Evolutionary conservation across 805 yeast species (phyloP).

Genomic region (Wickerhamiella dianesei): DNA sequence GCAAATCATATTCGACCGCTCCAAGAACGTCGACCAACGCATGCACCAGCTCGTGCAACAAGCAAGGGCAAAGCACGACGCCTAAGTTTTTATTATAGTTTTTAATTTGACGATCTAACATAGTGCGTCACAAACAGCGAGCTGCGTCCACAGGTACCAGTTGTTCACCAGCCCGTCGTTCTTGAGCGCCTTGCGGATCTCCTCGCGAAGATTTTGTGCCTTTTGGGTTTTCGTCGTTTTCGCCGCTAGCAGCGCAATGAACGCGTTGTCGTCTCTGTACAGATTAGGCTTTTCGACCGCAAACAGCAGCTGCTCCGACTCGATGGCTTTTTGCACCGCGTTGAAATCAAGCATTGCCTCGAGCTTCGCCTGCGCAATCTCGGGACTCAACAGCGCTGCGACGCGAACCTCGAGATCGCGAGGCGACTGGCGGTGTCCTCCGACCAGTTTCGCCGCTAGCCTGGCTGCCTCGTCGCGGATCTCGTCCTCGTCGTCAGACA

Average conservation of each 20-base stretch:
- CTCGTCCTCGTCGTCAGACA: slow-evolving; percentile 53
- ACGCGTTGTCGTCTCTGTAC: slow-evolving; percentile 39
- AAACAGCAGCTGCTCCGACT: slow-evolving; percentile 35
- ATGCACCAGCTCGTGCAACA: slow-evolving; percentile 38
- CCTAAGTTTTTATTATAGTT: background rate
- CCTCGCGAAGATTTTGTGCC: background rate
- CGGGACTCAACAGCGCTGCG: slow-evolving; percentile 6
- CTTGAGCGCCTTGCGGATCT: background rate
- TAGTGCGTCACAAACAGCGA: background rate
- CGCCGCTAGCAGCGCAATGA: slow-evolving; percentile 7
- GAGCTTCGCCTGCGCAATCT: slow-evolving; percentile 5
- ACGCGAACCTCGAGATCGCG: slow-evolving; percentile 9
- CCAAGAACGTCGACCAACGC: slow-evolving; percentile 50
- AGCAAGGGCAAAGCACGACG: background rate
- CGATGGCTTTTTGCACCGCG: slow-evolving; percentile 17
- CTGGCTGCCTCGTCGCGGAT: slow-evolving; percentile 37
- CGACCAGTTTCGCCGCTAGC: background rate
- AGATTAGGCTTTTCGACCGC: slow-evolving; percentile 55
- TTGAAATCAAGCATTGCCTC: slow-evolving; percentile 8
- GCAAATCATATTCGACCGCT: slow-evolving; percentile 55
- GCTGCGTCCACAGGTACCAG: slow-evolving; percentile 1
- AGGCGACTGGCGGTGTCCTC: background rate
- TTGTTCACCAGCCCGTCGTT: background rate
- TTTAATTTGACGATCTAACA: background rate
- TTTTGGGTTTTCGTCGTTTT: background rate